These are phyloP conservation scores for Gynochthodes officinalis DNA, from an alignment of 257 asterid genomes.

Conservation along the genomic window DNA sequence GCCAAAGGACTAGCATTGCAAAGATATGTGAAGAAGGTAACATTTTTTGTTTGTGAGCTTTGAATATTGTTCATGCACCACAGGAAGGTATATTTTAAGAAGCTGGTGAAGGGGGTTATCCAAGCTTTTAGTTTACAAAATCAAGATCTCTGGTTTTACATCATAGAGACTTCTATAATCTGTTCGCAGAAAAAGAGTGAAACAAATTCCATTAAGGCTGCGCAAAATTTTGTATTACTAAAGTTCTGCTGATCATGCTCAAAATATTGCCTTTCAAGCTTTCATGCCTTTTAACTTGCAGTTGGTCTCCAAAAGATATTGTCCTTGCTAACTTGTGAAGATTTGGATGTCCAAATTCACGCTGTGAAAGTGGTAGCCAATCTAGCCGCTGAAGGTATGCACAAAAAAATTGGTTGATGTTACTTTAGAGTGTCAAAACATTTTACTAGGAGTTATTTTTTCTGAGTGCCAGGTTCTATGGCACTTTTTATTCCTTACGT, in stretches of 20 bases:
- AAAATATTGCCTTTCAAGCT: constrained; percentile 12
- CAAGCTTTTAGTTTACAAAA: neutral
- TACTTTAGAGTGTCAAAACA: neutral
- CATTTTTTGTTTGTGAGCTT: constrained; percentile 13
- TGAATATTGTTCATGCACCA: neutral
- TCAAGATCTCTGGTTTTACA: constrained; percentile 1
- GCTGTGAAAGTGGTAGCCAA: constrained; percentile 97
- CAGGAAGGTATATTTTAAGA: neutral
- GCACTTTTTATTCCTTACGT: neutral
- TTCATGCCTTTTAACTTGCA: constrained; percentile 30
- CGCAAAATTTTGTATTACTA: neutral
- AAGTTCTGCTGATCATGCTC: neutral
- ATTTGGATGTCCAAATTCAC: constrained; percentile 81
- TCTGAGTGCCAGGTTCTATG: neutral
- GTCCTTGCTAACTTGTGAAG: constrained; percentile 64
- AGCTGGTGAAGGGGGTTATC: neutral
- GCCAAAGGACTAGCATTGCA: constrained; percentile 73
- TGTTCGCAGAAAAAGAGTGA: neutral
- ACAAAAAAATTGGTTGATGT: neutral
- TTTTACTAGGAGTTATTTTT: neutral
- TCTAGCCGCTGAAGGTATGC: constrained; percentile 93
- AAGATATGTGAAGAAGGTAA: constrained; percentile 93
- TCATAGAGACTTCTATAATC: neutral
- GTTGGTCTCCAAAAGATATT: constrained; percentile 92
- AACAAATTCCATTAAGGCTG: neutral